phyloP scores from a whole-genome alignment of 2,329 filamentous ascomycete species.

The Colletotrichum liaoningense region DNA sequence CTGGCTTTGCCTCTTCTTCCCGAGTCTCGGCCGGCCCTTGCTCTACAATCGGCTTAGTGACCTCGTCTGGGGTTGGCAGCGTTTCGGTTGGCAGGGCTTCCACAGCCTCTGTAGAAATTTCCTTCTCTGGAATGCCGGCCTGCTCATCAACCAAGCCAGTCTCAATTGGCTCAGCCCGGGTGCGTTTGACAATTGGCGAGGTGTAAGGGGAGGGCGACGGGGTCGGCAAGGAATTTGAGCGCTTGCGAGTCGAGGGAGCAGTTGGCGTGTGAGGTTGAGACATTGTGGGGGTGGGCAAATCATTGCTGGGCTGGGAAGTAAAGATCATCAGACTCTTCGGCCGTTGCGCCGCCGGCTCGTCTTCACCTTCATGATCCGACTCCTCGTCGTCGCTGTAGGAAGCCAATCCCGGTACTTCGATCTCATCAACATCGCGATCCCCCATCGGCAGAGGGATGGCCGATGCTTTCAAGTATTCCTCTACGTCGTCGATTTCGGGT shows the following conservation, averaged over 20 bases:
- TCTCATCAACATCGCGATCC: slow-evolving; percentile 79
- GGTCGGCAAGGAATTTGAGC: slow-evolving; percentile 62
- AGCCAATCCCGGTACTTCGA: slow-evolving; percentile 80
- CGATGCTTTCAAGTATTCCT: slow-evolving; percentile 61
- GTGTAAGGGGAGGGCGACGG: slow-evolving; percentile 43
- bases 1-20: not conserved
- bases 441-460: slow-evolving; percentile 76
- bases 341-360: slow-evolving; percentile 47
- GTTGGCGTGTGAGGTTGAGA: slow-evolving; percentile 50
- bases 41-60: not conserved
- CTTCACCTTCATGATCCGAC: slow-evolving; percentile 50
- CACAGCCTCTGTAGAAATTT: slow-evolving; percentile 27
- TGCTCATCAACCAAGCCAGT: slow-evolving; percentile 4
- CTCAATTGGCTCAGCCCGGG: slow-evolving; percentile 15
- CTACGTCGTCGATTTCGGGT: slow-evolving; percentile 34
- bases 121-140: slow-evolving; percentile 11
- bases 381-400: slow-evolving; percentile 72
- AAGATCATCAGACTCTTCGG: slow-evolving; percentile 60
- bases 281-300: slow-evolving; percentile 46
- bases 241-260: slow-evolving; percentile 51
- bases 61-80: slow-evolving; percentile 1
- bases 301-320: slow-evolving; percentile 40
- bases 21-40: not conserved
- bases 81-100: not conserved
- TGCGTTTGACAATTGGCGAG: slow-evolving; percentile 34